Evolutionary conservation across 345 rosid genomes (phyloP), one percentile per base, ranked within the genome.

Genomic region (Geranium rotundifolium): DNA sequence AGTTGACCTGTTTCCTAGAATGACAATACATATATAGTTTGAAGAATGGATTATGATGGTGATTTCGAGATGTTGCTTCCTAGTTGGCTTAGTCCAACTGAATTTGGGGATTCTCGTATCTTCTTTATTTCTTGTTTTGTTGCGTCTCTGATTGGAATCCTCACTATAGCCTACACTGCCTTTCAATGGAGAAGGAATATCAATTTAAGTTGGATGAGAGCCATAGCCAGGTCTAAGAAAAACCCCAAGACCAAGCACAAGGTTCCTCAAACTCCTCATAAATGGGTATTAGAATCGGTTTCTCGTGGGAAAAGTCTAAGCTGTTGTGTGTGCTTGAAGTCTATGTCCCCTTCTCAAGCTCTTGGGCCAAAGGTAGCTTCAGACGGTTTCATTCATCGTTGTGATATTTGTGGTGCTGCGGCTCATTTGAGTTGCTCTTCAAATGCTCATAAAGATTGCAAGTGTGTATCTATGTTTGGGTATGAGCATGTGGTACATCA

Each of bases 151-250:
- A 80, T 90, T 76, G 97, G 99, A 63, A 71, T 93, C 61, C 70
- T 85, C 69, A 90, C 97, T 19, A 90, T 93, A 54, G 86, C 87
- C 60, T 93, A 84, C 73, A 87, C 95, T 0, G 95, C 97, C 67
- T 88, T 86, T 65, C 99, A 93, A 61, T 93, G 99, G 99, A 80
- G 99, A 64, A 83, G 97, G 67, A 90, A 93, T 67, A 88, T 90
- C 71, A 93, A 86, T 76, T 75, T 93, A 65, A 88, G 89, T 65
- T 88, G 97, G 99, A 93, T 80, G 78, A 93, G 82, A 79, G 97
- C 99, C 64, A 76, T 93, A 63, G 93, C 95, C 27, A 85, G 88
- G 58, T 86, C 96, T 2, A 93, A 88, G 87, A 90, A 83, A 72
- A 92, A 88, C 60, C 97, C 97, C 0, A 88, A 93, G 82, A 79